Evolutionary conservation across 805 yeast genomes (phyloP).

Genomic region (Candida saitoana): DNA sequence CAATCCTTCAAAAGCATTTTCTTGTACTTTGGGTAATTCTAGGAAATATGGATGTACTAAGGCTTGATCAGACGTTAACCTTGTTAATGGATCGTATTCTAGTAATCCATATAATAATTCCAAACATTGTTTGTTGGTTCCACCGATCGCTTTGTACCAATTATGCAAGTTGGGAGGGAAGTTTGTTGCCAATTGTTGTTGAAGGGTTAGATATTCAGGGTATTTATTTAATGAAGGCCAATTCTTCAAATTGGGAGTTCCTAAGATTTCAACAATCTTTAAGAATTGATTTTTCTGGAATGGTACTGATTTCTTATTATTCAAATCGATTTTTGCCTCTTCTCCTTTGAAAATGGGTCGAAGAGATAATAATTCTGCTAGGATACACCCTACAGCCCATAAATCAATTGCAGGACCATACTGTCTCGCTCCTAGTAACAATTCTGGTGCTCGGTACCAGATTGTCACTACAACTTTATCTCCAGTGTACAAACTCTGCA

Average conservation of each 20-base stretch:
- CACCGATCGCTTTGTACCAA: slow-evolving; percentile 87
- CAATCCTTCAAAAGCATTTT: slow-evolving; percentile 77
- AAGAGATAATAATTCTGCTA: slow-evolving; percentile 84
- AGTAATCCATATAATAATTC: slow-evolving; percentile 60
- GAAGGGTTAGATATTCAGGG: slow-evolving; percentile 65
- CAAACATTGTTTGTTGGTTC: slow-evolving; percentile 63
- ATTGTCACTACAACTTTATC: slow-evolving; percentile 96
- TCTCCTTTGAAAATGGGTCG: slow-evolving; percentile 97
- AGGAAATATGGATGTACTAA: slow-evolving; percentile 74
- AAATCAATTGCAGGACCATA: slow-evolving; percentile 89
- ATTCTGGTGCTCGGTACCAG: slow-evolving; percentile 95
- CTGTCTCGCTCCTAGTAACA: slow-evolving; percentile 85
- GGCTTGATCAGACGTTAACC: slow-evolving; percentile 77
- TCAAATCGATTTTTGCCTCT: slow-evolving; percentile 85
- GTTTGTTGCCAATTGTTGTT: slow-evolving; percentile 48
- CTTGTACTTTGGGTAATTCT: slow-evolving; percentile 62
- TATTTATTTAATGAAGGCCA: slow-evolving; percentile 80
- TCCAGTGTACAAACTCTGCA: slow-evolving; percentile 83
- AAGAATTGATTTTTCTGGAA: slow-evolving; percentile 91
- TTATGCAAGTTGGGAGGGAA: slow-evolving; percentile 68
- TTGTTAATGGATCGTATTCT: slow-evolving; percentile 75
- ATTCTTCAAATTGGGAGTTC: slow-evolving; percentile 71
- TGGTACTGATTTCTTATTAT: slow-evolving; percentile 83
- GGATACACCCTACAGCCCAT: slow-evolving; percentile 95
- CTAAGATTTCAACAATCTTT: slow-evolving; percentile 88